Evolutionary conservation across 208 protist genomes (phyloP).

Genomic region (Acanthamoeba lenticulata): DNA sequence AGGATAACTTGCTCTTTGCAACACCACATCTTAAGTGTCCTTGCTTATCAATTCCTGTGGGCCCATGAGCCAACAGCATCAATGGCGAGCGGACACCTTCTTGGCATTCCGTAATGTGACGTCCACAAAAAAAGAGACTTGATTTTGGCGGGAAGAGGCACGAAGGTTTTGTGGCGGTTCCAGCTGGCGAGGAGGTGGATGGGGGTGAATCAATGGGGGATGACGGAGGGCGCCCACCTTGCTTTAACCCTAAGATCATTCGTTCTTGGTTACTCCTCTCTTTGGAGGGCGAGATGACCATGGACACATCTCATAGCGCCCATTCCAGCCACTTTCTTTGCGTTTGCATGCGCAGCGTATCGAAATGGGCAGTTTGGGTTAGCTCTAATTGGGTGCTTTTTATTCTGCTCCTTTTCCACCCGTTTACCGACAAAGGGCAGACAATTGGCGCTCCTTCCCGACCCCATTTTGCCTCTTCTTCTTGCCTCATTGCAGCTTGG

Average conservation of each 20-base stretch:
- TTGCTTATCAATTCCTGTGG: too few relatives aligned
- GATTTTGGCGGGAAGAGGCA: neutral
- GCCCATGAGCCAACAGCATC: too few relatives aligned
- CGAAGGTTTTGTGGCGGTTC: slow-evolving; percentile 24
- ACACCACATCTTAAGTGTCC: too few relatives aligned
- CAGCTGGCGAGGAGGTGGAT: neutral
- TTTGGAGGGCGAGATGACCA: neutral
- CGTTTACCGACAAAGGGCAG: neutral
- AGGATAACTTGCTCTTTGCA: too few relatives aligned
- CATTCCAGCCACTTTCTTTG: neutral
- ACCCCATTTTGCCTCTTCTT: neutral
- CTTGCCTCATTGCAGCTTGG: too few relatives aligned
- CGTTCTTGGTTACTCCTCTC: slow-evolving; percentile 35
- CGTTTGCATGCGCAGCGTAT: too few relatives aligned
- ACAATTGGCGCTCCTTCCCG: neutral
- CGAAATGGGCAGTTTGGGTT: neutral
- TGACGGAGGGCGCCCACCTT: slow-evolving; percentile 1
- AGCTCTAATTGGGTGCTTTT: slow-evolving; percentile 17
- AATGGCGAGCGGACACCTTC: too few relatives aligned
- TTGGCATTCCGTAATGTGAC: too few relatives aligned
- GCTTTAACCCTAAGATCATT: slow-evolving; percentile 28
- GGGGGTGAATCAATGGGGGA: neutral
- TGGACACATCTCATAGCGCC: neutral
- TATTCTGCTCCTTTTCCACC: slow-evolving; percentile 35
- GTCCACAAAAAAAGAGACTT: too few relatives aligned